phyloP scores from a whole-genome alignment of 208 protist species.

The Naegleria gruberi region DNA sequence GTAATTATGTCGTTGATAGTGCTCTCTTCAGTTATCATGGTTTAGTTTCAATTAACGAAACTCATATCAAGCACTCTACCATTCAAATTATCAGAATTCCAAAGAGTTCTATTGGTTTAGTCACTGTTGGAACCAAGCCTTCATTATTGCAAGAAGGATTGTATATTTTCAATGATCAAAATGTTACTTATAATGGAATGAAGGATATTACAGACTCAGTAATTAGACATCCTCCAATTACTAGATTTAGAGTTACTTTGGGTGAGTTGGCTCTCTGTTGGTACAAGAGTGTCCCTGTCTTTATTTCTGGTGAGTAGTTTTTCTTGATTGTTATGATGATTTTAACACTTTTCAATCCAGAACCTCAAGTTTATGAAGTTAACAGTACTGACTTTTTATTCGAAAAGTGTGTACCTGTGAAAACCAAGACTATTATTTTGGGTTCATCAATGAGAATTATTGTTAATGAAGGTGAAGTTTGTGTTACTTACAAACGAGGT shows the following conservation, averaged over 20 bases:
- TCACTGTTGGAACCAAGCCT: neutral
- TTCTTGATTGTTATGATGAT: neutral
- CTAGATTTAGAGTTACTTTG: conserved; percentile 19
- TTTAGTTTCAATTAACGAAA: neutral
- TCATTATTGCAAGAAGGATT: neutral
- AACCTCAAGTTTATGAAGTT: neutral
- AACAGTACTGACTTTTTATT: neutral
- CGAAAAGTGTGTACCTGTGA: neutral
- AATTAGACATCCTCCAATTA: conserved; percentile 6
- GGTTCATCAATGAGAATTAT: neutral
- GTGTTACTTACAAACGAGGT: neutral
- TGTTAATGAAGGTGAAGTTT: neutral
- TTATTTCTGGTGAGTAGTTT: neutral
- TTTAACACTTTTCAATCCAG: neutral
- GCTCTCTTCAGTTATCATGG: neutral
- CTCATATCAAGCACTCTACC: neutral
- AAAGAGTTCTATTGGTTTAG: neutral
- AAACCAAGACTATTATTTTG: neutral
- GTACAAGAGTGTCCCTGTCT: neutral
- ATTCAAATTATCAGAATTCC: neutral
- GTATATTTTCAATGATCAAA: neutral
- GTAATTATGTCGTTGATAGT: neutral
- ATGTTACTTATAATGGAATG: neutral
- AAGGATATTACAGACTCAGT: neutral
- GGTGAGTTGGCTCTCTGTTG: conserved; percentile 24